These are phyloP conservation scores for Coccomyxa sp. DNA, from an alignment of 139 green algal species.

Conservation along the genomic window DNA sequence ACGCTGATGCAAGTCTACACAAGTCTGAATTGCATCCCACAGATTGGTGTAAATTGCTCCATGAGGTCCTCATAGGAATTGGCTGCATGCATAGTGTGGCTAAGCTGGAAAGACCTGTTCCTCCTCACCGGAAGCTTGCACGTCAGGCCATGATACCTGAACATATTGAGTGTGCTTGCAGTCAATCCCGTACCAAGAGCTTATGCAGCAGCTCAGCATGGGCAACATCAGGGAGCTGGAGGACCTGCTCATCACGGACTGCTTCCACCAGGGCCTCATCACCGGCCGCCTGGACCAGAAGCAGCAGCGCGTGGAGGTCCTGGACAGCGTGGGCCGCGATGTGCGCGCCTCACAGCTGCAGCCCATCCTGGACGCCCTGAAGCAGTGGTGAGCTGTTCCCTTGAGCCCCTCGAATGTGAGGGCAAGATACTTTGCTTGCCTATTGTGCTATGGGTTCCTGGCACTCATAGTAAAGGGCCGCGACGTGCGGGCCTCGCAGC, in stretches of 20 bases:
- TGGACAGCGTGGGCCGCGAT: constrained; percentile 52
- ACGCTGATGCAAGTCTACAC: too few relatives aligned
- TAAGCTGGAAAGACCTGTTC: too few relatives aligned
- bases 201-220: constrained; percentile 66
- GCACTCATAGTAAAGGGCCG: neutral
- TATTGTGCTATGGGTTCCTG: neutral
- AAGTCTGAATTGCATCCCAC: too few relatives aligned
- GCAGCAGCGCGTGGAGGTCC: constrained; percentile 41
- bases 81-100: too few relatives aligned
- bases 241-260: constrained; percentile 88
- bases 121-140: too few relatives aligned
- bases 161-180: constrained; percentile 20
- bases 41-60: too few relatives aligned
- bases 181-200: constrained; percentile 57
- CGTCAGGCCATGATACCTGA: too few relatives aligned
- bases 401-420: neutral
- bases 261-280: constrained; percentile 77
- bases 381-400: constrained; percentile 49
- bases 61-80: too few relatives aligned
- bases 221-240: constrained; percentile 76
- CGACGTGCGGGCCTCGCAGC: neutral
- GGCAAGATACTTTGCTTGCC: neutral
- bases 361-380: constrained; percentile 36
- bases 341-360: constrained; percentile 46
- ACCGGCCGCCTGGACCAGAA: constrained; percentile 79